Evolutionary conservation across 345 rosid genomes (phyloP).

Genomic region (Lepidium aucheri): DNA sequence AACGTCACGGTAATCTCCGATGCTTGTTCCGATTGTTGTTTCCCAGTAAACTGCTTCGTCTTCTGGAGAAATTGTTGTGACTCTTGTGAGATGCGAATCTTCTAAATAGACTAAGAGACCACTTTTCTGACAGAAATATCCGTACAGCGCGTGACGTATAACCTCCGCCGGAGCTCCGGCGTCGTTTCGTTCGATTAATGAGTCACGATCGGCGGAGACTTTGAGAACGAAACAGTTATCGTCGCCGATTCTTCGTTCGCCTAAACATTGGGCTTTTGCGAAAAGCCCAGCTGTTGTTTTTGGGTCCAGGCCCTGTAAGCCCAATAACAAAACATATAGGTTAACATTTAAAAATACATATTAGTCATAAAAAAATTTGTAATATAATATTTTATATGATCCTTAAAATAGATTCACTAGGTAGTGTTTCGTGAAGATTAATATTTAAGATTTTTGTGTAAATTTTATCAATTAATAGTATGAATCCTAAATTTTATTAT

Average conservation of each 20-base stretch:
- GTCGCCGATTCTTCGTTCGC: constrained; percentile 74
- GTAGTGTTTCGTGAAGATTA: too few relatives aligned
- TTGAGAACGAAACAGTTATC: constrained; percentile 87
- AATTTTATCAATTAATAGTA: too few relatives aligned
- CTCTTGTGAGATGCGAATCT: constrained; percentile 87
- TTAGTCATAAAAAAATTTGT: too few relatives aligned
- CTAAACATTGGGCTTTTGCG: constrained; percentile 70
- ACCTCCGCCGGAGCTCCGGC: constrained; percentile 71
- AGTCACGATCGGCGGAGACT: constrained; percentile 71
- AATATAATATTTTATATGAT: too few relatives aligned
- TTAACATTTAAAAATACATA: not conserved
- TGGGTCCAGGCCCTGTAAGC: constrained; percentile 75
- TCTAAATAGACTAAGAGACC: constrained; percentile 77
- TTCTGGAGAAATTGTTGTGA: constrained; percentile 46
- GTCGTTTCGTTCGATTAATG: constrained; percentile 71
- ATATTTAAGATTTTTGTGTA: too few relatives aligned
- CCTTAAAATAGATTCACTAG: too few relatives aligned
- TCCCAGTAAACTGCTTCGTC: constrained; percentile 77
- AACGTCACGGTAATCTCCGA: constrained; percentile 76
- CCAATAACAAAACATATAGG: not conserved
- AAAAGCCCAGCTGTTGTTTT: constrained; percentile 77
- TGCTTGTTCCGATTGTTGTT: constrained; percentile 83
- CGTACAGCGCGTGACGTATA: constrained; percentile 79
- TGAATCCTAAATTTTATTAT: too few relatives aligned
- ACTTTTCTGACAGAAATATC: constrained; percentile 92